These are phyloP conservation scores for Scenedesmus sp. DNA, from an alignment of 163 green algal species.

Conservation along the genomic window DNA sequence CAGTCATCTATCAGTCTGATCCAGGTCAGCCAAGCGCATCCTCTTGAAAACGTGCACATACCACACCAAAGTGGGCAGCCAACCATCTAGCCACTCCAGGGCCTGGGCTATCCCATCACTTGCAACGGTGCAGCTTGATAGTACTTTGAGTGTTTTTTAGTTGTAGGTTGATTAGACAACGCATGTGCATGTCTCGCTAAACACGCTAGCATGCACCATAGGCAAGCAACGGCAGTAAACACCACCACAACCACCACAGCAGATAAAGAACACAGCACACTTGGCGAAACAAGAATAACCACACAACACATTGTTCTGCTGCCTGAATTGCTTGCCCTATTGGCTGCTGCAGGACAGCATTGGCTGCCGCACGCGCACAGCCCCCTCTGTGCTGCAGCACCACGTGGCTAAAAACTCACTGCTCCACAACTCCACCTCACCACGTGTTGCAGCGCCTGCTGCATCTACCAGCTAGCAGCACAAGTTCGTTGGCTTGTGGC, in stretches of 20 bases:
- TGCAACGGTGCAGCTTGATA: not conserved
- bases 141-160: not conserved
- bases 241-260: not conserved
- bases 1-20: not conserved
- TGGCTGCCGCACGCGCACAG: too few relatives aligned
- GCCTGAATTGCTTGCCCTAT: not conserved
- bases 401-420: not conserved
- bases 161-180: not conserved
- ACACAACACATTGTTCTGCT: not conserved
- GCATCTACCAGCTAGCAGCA: not conserved
- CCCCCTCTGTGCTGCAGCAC: not conserved
- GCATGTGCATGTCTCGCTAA: not conserved
- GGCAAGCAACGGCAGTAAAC: too few relatives aligned
- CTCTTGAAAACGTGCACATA: not conserved
- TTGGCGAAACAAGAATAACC: not conserved
- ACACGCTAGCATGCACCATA: too few relatives aligned
- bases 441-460: too few relatives aligned
- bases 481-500: not conserved
- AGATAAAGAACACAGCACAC: not conserved
- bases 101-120: not conserved
- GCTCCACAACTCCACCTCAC: not conserved
- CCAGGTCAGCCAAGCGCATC: not conserved
- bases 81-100: not conserved
- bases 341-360: slow-evolving; percentile 1
- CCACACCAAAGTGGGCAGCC: not conserved